Conservation (phyloP, 176 grass and related monocot genomes). For the Phoenix roebelenii region DNA sequence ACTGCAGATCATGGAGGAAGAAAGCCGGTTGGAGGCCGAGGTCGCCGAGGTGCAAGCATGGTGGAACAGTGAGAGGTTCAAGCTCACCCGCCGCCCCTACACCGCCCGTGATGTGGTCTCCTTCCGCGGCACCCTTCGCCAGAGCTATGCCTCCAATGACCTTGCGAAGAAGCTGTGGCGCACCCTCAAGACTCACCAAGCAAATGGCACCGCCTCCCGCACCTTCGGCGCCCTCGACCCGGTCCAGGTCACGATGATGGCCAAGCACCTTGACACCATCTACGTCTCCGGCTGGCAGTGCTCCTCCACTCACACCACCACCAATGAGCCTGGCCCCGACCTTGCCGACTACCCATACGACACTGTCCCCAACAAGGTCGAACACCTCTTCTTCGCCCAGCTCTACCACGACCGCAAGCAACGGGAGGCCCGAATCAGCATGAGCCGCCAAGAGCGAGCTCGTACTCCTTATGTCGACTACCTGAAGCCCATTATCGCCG, state of each 20-base stretch:
- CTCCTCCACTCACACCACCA: constrained; percentile 89
- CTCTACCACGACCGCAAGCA: constrained; percentile 81
- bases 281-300: constrained; percentile 99
- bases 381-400: constrained; percentile 81
- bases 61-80: constrained; percentile 81
- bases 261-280: constrained; percentile 81
- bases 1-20: constrained; percentile 80
- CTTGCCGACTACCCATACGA: constrained; percentile 97
- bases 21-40: constrained; percentile 78
- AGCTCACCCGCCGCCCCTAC: constrained; percentile 63
- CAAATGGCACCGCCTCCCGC: constrained; percentile 59
- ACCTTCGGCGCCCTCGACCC: constrained; percentile 91
- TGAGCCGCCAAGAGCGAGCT: constrained; percentile 33
- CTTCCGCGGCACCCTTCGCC: constrained; percentile 80
- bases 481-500: constrained; percentile 75
- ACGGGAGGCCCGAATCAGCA: constrained; percentile 69
- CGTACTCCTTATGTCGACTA: constrained; percentile 42
- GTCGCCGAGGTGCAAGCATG: constrained; percentile 67
- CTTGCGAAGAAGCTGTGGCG: constrained; percentile 83
- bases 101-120: constrained; percentile 59
- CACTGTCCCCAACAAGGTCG: constrained; percentile 90
- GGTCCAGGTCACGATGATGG: constrained; percentile 95
- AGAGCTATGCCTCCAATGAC: constrained; percentile 75
- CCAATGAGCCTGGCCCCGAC: constrained; percentile 73
- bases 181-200: constrained; percentile 67